A percentile compares a stretch with the other conserved stretches of the same genome.
Evolutionary conservation across 2,329 filamentous ascomycete species (phyloP).

Genomic region (Coniosporium tulheliwenetii): DNA sequence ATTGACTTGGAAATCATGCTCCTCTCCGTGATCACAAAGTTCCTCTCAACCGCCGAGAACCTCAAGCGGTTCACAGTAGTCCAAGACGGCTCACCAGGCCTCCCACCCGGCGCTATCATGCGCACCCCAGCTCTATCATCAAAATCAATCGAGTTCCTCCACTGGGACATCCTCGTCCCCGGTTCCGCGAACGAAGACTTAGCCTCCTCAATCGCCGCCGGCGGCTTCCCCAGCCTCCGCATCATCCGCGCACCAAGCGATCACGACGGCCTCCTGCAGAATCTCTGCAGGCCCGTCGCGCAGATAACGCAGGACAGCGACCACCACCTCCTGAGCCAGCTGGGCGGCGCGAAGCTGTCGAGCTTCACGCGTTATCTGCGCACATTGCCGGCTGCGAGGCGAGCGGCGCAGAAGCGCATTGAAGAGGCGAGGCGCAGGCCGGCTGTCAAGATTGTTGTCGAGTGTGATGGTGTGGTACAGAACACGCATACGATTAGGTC

Average conservation of each 20-base stretch:
- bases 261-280: conserved; percentile 52
- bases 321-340: not conserved
- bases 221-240: conserved; percentile 47
- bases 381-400: conserved; percentile 30
- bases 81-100: conserved; percentile 32
- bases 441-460: conserved; percentile 43
- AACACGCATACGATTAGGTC: conserved; percentile 42
- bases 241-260: conserved; percentile 51
- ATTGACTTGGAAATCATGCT: conserved; percentile 38
- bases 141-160: conserved; percentile 32
- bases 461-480: conserved; percentile 29
- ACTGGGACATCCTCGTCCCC: conserved; percentile 45
- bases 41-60: conserved; percentile 29
- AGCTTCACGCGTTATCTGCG: conserved; percentile 7
- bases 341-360: not conserved
- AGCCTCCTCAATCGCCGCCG: conserved; percentile 43
- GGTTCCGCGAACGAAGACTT: conserved; percentile 45
- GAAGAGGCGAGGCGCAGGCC: conserved; percentile 40
- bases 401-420: conserved; percentile 50
- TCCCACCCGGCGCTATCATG: conserved; percentile 25
- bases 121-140: conserved; percentile 34
- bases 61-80: conserved; percentile 36
- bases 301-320: conserved; percentile 37
- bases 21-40: conserved; percentile 34
- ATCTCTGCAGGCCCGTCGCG: conserved; percentile 48